Evolutionary conservation across 1,284 basidiomycete species (phyloP).

Genomic region (Marasmius fiardii): DNA sequence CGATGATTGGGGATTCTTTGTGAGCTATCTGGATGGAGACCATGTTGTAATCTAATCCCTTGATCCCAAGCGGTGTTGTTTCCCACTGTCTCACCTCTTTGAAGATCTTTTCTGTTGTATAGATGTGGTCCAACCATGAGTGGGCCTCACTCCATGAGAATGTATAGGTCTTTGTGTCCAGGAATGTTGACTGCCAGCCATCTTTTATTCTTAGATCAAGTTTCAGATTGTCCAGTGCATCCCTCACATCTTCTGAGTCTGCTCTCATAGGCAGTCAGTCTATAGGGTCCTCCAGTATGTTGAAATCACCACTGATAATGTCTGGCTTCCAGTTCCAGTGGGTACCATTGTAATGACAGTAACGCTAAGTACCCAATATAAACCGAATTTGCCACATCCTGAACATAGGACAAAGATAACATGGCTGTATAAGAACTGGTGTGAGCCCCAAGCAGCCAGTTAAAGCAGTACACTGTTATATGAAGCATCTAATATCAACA

Average conservation of each 20-base stretch:
- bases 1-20: constrained; percentile 20
- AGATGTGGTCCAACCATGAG: constrained; percentile 30
- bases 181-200: constrained; percentile 27
- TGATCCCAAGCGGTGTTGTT: constrained; percentile 10
- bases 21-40: constrained; percentile 16
- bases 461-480: no score
- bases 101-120: constrained; percentile 11
- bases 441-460: no score
- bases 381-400: no score
- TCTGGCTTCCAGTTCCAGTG: constrained; percentile 10
- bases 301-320: constrained; percentile 16
- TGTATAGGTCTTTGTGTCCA: constrained; percentile 20
- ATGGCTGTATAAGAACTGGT: no score
- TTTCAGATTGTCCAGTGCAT: constrained; percentile 8
- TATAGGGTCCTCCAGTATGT: no score
- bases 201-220: constrained; percentile 19
- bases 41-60: constrained; percentile 20
- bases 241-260: no score
- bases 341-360: no score
- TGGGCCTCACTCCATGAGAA: constrained; percentile 15
- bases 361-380: no score
- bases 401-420: no score
- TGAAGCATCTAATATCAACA: no score
- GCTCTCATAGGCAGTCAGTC: no score
- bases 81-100: constrained; percentile 14